These are phyloP conservation scores for Podospora conica DNA, from an alignment of 495 filamentous ascomycete genomes.

Conservation along the genomic window DNA sequence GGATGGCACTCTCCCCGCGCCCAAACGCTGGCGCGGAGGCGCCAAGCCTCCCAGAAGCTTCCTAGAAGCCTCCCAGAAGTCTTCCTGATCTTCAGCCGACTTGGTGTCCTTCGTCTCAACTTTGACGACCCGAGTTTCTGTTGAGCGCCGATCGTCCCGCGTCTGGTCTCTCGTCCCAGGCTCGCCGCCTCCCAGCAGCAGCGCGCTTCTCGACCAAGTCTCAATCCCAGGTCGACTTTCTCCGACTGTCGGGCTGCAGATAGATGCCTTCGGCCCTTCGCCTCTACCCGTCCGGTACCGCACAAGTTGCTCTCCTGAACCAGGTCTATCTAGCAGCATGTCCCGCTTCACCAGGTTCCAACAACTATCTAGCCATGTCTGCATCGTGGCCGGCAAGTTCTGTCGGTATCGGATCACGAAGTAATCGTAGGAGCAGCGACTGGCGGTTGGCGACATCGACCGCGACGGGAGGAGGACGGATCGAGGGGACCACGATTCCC, in stretches of 20 bases:
- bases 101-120: conserved; percentile 8
- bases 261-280: conserved; percentile 12
- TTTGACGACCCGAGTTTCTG: conserved; percentile 8
- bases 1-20: neutral
- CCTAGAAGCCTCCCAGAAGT: neutral
- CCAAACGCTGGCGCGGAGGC: conserved; percentile 3
- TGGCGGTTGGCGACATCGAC: no score
- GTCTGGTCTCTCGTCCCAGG: neutral
- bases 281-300: conserved; percentile 27
- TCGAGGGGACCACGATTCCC: neutral
- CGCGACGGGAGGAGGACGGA: neutral
- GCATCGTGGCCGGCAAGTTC: neutral
- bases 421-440: no score
- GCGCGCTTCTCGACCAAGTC: neutral
- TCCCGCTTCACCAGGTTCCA: conserved; percentile 1
- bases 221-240: conserved; percentile 11
- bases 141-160: conserved; percentile 9
- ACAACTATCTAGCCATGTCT: neutral
- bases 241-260: conserved; percentile 2
- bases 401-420: neutral
- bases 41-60: neutral
- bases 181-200: neutral
- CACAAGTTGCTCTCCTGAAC: conserved; percentile 4
- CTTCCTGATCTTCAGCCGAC: conserved; percentile 10
- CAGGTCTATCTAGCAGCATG: conserved; percentile 8